Evolutionary conservation across 2,329 filamentous ascomycete species (phyloP).

Genomic region (Nemania diffusa): DNA sequence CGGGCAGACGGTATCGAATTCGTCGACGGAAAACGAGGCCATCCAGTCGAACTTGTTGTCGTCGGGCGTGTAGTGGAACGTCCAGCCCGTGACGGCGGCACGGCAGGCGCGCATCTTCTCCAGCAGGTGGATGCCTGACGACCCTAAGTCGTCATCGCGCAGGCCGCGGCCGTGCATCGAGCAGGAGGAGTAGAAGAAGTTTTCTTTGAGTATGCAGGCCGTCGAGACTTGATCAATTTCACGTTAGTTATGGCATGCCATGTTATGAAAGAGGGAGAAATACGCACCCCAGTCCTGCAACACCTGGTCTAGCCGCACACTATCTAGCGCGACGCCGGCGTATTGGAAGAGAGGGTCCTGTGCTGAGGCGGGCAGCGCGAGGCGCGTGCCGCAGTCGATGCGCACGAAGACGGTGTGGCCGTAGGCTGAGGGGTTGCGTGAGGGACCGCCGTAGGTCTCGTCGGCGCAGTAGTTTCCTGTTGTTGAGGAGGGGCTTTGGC

Average conservation of each 20-base stretch:
- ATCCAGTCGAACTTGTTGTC: constrained; percentile 29
- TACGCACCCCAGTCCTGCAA: constrained; percentile 21
- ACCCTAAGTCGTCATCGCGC: constrained; percentile 18
- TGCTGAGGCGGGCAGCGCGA: neutral
- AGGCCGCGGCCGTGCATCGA: constrained; percentile 24
- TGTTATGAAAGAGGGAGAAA: neutral
- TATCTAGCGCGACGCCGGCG: constrained; percentile 6
- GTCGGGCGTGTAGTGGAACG: constrained; percentile 26
- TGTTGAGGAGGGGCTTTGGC: constrained; percentile 3
- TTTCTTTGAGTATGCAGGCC: constrained; percentile 4
- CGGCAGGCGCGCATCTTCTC: constrained; percentile 1
- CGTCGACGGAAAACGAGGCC: constrained; percentile 5
- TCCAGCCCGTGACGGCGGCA: constrained; percentile 25
- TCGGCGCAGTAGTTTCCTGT: constrained; percentile 25
- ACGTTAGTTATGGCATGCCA: neutral
- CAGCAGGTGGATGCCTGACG: constrained; percentile 6
- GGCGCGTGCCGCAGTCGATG: constrained; percentile 24
- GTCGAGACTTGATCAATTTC: neutral
- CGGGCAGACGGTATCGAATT: neutral
- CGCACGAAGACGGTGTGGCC: constrained; percentile 27
- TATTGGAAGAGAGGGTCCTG: constrained; percentile 18
- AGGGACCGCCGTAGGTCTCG: constrained; percentile 2
- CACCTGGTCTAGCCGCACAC: neutral
- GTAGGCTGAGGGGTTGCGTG: neutral
- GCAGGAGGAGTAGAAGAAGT: constrained; percentile 14